Evolutionary conservation across 257 asterid genomes (phyloP).

Genomic region (Ilex asprella): DNA sequence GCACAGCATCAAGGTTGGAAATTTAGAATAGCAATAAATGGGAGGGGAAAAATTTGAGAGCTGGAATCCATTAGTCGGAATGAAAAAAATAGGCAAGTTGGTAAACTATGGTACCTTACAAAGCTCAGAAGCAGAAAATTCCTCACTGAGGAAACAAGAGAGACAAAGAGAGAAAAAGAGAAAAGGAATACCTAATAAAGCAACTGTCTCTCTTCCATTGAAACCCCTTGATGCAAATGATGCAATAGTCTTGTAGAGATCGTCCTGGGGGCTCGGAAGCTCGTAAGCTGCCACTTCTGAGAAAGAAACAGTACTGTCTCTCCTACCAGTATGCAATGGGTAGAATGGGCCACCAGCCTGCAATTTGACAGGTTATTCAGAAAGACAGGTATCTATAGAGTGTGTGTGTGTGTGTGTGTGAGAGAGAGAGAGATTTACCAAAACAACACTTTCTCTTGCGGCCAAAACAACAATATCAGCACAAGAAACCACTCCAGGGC

Average conservation of each 20-base stretch:
- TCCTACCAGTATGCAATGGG: constrained; percentile 66
- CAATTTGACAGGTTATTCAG: constrained; percentile 14
- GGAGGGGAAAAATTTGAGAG: background rate
- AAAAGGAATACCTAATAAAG: constrained; percentile 47
- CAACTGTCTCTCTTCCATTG: constrained; percentile 46
- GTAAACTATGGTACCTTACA: background rate
- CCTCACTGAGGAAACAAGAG: background rate
- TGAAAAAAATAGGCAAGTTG: background rate
- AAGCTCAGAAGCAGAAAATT: background rate
- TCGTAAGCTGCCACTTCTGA: constrained; percentile 26
- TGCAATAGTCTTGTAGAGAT: constrained; percentile 19
- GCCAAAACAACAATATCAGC: constrained; percentile 69
- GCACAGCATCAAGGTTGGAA: too few species aligned
- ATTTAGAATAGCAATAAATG: too few species aligned
- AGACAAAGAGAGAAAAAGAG: background rate
- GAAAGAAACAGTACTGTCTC: constrained; percentile 42
- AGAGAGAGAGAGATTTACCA: constrained; percentile 30
- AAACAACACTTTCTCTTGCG: constrained; percentile 68
- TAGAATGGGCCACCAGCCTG: constrained; percentile 89
- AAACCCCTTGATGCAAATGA: constrained; percentile 62
- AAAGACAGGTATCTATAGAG: background rate
- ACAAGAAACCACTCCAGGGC: constrained; percentile 80
- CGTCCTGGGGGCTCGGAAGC: constrained; percentile 58
- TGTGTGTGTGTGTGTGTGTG: background rate
- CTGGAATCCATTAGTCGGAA: background rate